Percentiles rank a stretch among this genome's conserved stretches.
These are phyloP conservation scores for Cylindrodendrum hubeiense DNA, from an alignment of 2,329 filamentous ascomycete species.

Conservation along the genomic window DNA sequence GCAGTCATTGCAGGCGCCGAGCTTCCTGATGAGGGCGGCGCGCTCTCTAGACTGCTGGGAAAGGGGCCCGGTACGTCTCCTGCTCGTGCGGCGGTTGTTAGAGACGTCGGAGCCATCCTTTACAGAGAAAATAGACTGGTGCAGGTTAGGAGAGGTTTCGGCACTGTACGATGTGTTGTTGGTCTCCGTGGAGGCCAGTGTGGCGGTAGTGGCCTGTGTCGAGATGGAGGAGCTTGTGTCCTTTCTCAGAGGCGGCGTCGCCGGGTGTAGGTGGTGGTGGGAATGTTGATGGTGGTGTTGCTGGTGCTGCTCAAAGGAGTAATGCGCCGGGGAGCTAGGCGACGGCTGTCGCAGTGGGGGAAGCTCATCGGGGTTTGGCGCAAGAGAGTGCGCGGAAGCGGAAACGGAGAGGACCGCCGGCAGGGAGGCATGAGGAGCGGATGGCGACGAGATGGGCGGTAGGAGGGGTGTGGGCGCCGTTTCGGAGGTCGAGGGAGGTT, in stretches of 20 bases:
- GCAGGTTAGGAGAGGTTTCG: conserved; percentile 63
- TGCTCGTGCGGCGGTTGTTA: conserved; percentile 66
- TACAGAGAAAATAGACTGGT: conserved; percentile 67
- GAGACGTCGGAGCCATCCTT: conserved; percentile 67
- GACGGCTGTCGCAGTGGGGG: conserved; percentile 44
- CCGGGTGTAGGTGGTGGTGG: conserved; percentile 45
- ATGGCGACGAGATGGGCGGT: conserved; percentile 44
- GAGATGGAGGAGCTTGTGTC: conserved; percentile 67
- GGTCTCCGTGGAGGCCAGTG: conserved; percentile 59
- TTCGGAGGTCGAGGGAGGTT: conserved; percentile 42
- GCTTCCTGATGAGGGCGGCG: conserved; percentile 70
- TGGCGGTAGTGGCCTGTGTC: conserved; percentile 61
- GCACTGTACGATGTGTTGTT: conserved; percentile 64
- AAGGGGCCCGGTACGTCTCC: conserved; percentile 70
- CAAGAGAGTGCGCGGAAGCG: conserved; percentile 36
- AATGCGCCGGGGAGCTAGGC: conserved; percentile 43
- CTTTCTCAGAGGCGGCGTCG: conserved; percentile 55
- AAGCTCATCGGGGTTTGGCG: conserved; percentile 43
- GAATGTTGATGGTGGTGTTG: conserved; percentile 39
- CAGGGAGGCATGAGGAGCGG: conserved; percentile 42
- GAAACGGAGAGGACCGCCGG: conserved; percentile 40
- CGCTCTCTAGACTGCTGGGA: conserved; percentile 70
- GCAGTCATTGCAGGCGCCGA: conserved; percentile 69
- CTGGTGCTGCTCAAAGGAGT: conserved; percentile 45
- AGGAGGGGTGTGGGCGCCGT: conserved; percentile 40